A percentile compares a stretch with the other conserved stretches of the same genome.
phyloP scores from a whole-genome alignment of 805 yeast species.

The Wickerhamiella dianesei region DNA sequence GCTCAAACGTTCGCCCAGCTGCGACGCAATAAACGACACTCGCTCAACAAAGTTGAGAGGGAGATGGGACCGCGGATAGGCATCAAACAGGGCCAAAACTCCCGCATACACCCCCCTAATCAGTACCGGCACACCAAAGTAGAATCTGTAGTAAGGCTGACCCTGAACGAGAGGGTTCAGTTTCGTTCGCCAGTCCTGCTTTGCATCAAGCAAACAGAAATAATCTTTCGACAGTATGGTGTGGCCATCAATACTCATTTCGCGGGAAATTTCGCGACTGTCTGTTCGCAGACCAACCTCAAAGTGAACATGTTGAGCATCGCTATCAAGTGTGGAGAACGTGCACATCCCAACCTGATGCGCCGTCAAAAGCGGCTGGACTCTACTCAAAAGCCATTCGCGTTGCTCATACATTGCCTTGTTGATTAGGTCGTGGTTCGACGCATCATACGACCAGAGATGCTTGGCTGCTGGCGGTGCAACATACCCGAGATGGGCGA shows the following conservation, averaged over 20 bases:
- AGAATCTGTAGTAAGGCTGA: constrained; percentile 45
- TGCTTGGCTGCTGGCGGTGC: constrained; percentile 45
- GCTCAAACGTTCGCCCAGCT: constrained; percentile 17
- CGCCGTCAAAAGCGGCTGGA: constrained; percentile 26
- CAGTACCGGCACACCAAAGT: constrained; percentile 49
- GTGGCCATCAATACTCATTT: constrained; percentile 54
- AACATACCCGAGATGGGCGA: constrained; percentile 34
- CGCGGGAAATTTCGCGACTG: constrained; percentile 31
- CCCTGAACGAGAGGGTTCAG: constrained; percentile 52
- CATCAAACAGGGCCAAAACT: constrained; percentile 44
- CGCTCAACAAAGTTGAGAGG: constrained; percentile 8
- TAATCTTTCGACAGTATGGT: constrained; percentile 44
- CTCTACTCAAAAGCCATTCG: constrained; percentile 30
- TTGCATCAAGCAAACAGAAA: constrained; percentile 45
- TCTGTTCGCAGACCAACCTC: constrained; percentile 36
- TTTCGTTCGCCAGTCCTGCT: constrained; percentile 55
- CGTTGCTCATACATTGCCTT: constrained; percentile 25
- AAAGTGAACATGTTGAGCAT: constrained; percentile 36
- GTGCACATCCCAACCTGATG: constrained; percentile 41
- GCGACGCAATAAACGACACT: constrained; percentile 9
- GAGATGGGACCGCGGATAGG: constrained; percentile 15
- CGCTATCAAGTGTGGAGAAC: constrained; percentile 42
- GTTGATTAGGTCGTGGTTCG: neutral
- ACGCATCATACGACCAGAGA: constrained; percentile 23
- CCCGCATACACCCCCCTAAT: constrained; percentile 38